Evolutionary conservation across 164 flowering plant species (phyloP).

Genomic region (Nelumbo lutea): DNA sequence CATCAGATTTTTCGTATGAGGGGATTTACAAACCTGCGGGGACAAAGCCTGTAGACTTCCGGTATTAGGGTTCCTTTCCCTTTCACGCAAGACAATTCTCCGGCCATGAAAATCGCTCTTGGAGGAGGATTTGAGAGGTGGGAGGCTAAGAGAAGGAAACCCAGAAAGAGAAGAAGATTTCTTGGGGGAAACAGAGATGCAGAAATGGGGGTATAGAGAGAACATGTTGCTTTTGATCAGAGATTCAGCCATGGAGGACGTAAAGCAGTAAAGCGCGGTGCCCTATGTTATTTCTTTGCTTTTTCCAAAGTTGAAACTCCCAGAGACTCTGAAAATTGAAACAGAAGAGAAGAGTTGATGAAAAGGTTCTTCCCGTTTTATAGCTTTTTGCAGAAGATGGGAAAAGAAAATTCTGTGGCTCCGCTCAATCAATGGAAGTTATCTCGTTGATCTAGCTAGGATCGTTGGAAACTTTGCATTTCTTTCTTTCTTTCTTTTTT

Average conservation of each 20-base stretch:
- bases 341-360: too few species aligned
- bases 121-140: slow-evolving; percentile 14
- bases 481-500: too few species aligned
- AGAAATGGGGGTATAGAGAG: slow-evolving; percentile 11
- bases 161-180: slow-evolving; percentile 5
- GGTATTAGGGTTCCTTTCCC: slow-evolving; percentile 7
- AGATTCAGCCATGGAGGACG: slow-evolving; percentile 24
- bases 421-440: too few species aligned
- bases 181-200: slow-evolving; percentile 11
- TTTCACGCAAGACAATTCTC: slow-evolving; percentile 11
- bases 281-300: background rate
- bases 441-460: too few species aligned
- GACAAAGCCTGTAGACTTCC: slow-evolving; percentile 7
- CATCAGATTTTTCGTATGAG: background rate
- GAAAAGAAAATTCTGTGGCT: too few species aligned
- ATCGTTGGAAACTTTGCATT: too few species aligned
- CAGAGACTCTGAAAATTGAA: background rate
- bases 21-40: slow-evolving; percentile 25
- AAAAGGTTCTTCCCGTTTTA: too few species aligned
- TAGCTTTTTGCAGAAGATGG: too few species aligned
- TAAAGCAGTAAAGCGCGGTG: too few species aligned
- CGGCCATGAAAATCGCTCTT: slow-evolving; percentile 27
- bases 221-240: slow-evolving; percentile 22
- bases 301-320: background rate
- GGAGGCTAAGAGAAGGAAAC: slow-evolving; percentile 18